phyloP scores from a whole-genome alignment of 306 rosid genomes.

The Glycine latifolia region DNA sequence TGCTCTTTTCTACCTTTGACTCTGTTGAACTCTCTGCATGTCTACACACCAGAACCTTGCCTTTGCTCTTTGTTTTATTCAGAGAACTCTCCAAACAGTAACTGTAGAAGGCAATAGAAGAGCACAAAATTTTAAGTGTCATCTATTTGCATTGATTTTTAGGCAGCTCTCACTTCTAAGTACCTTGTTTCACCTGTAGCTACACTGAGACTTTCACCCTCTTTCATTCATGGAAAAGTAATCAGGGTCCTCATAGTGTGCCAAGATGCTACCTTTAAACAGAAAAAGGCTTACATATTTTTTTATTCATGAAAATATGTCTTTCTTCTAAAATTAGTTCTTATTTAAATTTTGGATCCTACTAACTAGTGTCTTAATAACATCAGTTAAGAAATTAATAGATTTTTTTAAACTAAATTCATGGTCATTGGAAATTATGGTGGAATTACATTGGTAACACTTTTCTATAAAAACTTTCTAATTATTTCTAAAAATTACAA shows the following conservation, averaged over 20 bases:
- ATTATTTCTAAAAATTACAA: neutral
- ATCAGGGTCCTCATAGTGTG: slow-evolving; percentile 36
- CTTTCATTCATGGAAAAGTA: slow-evolving; percentile 37
- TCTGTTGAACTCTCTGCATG: slow-evolving; percentile 76
- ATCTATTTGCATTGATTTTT: slow-evolving; percentile 27
- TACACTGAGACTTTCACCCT: slow-evolving; percentile 92
- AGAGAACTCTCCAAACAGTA: slow-evolving; percentile 85
- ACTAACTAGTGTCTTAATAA: neutral
- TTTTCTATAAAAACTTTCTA: neutral
- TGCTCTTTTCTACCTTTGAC: slow-evolving; percentile 77
- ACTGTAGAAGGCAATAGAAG: slow-evolving; percentile 51
- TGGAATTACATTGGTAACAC: neutral
- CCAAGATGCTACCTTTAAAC: neutral
- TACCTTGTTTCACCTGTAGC: slow-evolving; percentile 96
- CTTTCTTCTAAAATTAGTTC: neutral
- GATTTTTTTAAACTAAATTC: no score
- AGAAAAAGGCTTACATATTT: neutral
- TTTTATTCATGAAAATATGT: neutral
- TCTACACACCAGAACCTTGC: slow-evolving; percentile 83
- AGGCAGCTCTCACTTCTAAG: slow-evolving; percentile 53
- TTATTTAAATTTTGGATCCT: neutral
- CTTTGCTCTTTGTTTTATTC: slow-evolving; percentile 76
- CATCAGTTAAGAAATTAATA: neutral
- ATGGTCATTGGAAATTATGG: neutral
- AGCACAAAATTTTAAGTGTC: slow-evolving; percentile 28